Base-by-base conservation (phyloP, 192 early-diverging fungal species). In the Backusella australiensis region DNA sequence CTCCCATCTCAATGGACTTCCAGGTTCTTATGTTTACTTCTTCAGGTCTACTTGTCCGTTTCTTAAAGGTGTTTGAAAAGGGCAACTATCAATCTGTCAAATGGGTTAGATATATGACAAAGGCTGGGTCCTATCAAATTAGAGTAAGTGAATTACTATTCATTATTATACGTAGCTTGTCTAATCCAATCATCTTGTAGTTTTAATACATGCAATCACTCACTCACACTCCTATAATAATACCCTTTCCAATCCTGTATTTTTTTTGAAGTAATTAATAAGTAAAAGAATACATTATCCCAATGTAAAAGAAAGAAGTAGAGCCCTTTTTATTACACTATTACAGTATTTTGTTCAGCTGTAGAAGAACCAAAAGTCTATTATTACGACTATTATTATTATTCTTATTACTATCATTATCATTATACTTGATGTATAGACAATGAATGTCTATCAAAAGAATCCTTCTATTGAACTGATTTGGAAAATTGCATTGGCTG, bases 21-120 rank as follows among this genome's bases (percentile, higher is more conserved):
- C 93, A 95, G 77, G 92, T 91, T 52, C 85, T 98, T 14, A 99
- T 99, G 98, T 98, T 98, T 79, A 98, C 98, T 14, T 94, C 97
- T 34, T 97, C 95, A 15, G 98, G 98, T 8, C 80, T 99, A 73
- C 89, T 98, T 80, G 98, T 99, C 34, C 89, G 96, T 71, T 99
- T 97, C 89, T 84, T 99, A 76, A 99, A 99, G 89, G 93, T 99
- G 34, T 98, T 97, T 89, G 98, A 99, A 76, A 96, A 96, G 85
- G 91, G 92, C 63, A 94, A 94, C 80, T 99, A 99, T 82, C 91
- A 96, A 77, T 94, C 93, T 81, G 96, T 99, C 59, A 99, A 99
- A 86, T 99, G 98, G 98, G 98, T 99, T 12, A 89, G 98, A 46
- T 99, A 99, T 84, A 94, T 97, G 94, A 97, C 98, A 49, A 96